Percentiles rank a stretch among this genome's conserved stretches.
Conservation (phyloP, 2,329 filamentous ascomycete species). For the Nemania abortiva region DNA sequence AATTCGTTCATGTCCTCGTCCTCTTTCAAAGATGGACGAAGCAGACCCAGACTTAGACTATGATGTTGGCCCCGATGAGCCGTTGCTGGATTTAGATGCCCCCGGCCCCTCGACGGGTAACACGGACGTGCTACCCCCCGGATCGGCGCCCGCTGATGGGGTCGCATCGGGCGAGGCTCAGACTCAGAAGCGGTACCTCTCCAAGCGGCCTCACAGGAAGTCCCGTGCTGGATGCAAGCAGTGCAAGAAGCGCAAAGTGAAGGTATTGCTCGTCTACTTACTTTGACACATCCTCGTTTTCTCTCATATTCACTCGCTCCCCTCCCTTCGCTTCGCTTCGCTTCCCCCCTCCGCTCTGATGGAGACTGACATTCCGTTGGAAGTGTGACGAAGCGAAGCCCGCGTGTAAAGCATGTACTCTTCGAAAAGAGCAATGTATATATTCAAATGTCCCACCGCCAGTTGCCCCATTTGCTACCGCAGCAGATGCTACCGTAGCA, state of each 20-base stretch:
- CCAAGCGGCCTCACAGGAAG: conserved; percentile 68
- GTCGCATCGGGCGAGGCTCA: conserved; percentile 5
- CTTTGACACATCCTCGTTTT: neutral
- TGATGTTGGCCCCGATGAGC: conserved; percentile 30
- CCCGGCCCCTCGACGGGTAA: conserved; percentile 25
- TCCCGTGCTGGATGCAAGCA: conserved; percentile 65
- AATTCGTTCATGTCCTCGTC: conserved; percentile 33
- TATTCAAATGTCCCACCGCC: conserved; percentile 53
- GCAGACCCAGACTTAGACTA: conserved; percentile 30
- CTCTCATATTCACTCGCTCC: neutral
- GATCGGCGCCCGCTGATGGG: neutral
- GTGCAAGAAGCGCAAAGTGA: conserved; percentile 68
- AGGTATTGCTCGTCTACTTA: conserved; percentile 38
- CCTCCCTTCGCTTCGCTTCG: neutral
- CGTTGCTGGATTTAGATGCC: conserved; percentile 26
- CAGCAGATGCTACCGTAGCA: neutral
- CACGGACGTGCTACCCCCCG: neutral
- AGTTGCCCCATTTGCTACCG: conserved; percentile 1
- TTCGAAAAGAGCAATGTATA: conserved; percentile 62
- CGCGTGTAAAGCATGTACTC: conserved; percentile 61
- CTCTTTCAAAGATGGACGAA: conserved; percentile 38
- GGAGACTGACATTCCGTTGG: conserved; percentile 24
- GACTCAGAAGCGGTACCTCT: conserved; percentile 52
- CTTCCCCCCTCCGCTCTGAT: no score
- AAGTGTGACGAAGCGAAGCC: conserved; percentile 66